Evolutionary conservation across 768 basidiomycete species (phyloP).

Genomic region (Podaxis sp.): DNA sequence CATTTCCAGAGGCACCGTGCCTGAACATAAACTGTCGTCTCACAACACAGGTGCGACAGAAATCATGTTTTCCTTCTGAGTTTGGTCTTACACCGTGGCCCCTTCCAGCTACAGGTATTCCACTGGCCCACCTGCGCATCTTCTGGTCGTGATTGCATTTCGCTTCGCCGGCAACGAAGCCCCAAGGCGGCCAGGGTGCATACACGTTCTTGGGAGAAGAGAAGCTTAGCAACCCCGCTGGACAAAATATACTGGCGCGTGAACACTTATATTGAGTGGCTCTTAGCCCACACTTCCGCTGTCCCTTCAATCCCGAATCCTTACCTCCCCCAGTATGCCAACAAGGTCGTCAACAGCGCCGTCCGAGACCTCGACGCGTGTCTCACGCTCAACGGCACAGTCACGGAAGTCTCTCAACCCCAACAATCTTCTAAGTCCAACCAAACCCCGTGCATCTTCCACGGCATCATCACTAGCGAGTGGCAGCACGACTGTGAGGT

Average conservation of each 20-base stretch:
- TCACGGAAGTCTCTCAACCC: slow-evolving; percentile 40
- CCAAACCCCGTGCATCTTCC: slow-evolving; percentile 55
- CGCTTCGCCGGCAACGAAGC: background rate
- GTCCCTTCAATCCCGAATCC: background rate
- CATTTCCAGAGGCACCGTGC: background rate
- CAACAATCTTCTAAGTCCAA: slow-evolving; percentile 27
- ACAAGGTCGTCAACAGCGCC: slow-evolving; percentile 30
- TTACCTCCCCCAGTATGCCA: slow-evolving; percentile 19
- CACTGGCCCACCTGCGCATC: too few species aligned
- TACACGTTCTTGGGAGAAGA: background rate
- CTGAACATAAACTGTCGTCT: background rate
- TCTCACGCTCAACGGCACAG: slow-evolving; percentile 40
- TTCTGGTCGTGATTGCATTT: background rate
- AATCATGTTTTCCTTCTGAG: background rate
- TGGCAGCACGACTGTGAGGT: slow-evolving; percentile 49
- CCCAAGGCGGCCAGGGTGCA: background rate
- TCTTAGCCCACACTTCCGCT: background rate
- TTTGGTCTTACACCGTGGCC: background rate
- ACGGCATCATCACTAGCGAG: slow-evolving; percentile 44
- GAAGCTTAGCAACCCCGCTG: background rate
- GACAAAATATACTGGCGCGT: background rate
- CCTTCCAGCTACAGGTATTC: too few species aligned
- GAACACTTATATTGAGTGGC: background rate
- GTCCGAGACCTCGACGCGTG: slow-evolving; percentile 55
- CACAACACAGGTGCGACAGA: background rate